phyloP scores from a whole-genome alignment of 352 stramenopile species.

The Globisporangium alternatum region DNA sequence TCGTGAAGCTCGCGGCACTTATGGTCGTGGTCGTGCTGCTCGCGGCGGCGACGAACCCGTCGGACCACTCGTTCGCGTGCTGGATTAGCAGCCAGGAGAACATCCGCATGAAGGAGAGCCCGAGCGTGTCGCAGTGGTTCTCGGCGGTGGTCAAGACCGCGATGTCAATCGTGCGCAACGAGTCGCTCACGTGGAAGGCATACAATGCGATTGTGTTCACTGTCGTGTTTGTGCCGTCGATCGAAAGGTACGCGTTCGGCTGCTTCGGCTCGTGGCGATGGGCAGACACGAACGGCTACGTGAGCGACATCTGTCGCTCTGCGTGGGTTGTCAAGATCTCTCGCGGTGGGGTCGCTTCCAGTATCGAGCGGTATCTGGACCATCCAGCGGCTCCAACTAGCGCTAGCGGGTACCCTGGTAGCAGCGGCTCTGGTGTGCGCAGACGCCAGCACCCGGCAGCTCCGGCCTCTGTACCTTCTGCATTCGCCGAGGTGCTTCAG shows the following conservation, averaged over 20 bases:
- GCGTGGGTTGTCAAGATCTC: slow-evolving; percentile 50
- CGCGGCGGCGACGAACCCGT: slow-evolving; percentile 56
- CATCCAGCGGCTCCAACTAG: slow-evolving; percentile 3
- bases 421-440: background rate
- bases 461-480: background rate
- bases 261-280: slow-evolving; percentile 70
- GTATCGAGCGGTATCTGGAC: slow-evolving; percentile 47
- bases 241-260: slow-evolving; percentile 66
- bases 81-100: slow-evolving; percentile 68
- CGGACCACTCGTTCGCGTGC: slow-evolving; percentile 65
- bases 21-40: slow-evolving; percentile 22
- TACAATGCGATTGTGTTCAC: slow-evolving; percentile 65
- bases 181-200: slow-evolving; percentile 56
- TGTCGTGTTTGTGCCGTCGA: slow-evolving; percentile 55
- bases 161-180: slow-evolving; percentile 60
- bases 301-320: slow-evolving; percentile 46
- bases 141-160: slow-evolving; percentile 68
- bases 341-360: slow-evolving; percentile 43
- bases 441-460: background rate
- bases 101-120: slow-evolving; percentile 34
- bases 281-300: slow-evolving; percentile 46
- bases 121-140: slow-evolving; percentile 60
- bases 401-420: background rate
- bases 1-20: slow-evolving; percentile 40
- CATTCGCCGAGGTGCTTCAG: slow-evolving; percentile 15